Evolutionary conservation across 1,284 basidiomycete species (phyloP).

Genomic region (Ceratobasidium papillatum): DNA sequence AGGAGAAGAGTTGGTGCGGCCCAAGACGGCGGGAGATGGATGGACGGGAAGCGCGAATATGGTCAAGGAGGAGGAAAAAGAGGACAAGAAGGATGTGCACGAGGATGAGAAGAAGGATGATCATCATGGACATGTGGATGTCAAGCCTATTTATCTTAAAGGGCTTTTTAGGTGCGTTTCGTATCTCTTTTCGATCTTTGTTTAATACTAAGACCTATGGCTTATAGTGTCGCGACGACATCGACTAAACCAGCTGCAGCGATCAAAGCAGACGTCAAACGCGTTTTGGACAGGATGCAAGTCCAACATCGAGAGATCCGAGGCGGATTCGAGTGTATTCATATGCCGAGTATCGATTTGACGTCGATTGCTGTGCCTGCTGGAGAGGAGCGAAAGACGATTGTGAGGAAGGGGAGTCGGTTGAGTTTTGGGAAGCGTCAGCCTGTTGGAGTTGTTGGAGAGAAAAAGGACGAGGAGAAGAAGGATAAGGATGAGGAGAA

Average conservation of each 20-base stretch:
- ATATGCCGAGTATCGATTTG: constrained; percentile 91
- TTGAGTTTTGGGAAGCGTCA: constrained; percentile 67
- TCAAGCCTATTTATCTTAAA: constrained; percentile 89
- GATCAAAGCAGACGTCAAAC: constrained; percentile 85
- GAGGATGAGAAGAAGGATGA: constrained; percentile 10
- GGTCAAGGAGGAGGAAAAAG: constrained; percentile 47
- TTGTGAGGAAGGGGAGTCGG: constrained; percentile 78
- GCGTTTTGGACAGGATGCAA: constrained; percentile 91
- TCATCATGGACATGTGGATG: constrained; percentile 63
- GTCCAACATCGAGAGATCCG: constrained; percentile 92
- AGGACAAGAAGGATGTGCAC: constrained; percentile 55
- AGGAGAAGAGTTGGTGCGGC: constrained; percentile 66
- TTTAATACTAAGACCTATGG: neutral
- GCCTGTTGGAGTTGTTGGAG: constrained; percentile 51
- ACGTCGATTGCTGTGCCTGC: constrained; percentile 50
- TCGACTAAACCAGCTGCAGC: constrained; percentile 85
- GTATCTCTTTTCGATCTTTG: neutral
- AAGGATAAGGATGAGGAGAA: constrained; percentile 54
- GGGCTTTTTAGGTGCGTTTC: constrained; percentile 80
- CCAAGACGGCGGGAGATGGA: constrained; percentile 55
- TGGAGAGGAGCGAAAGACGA: constrained; percentile 56
- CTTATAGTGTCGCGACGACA: constrained; percentile 86
- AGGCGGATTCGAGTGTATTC: constrained; percentile 95
- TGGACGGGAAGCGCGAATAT: constrained; percentile 49
- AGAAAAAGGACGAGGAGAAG: neutral